phyloP scores from a whole-genome alignment of 139 green algal species.

The Chlamydomonas eustigma region DNA sequence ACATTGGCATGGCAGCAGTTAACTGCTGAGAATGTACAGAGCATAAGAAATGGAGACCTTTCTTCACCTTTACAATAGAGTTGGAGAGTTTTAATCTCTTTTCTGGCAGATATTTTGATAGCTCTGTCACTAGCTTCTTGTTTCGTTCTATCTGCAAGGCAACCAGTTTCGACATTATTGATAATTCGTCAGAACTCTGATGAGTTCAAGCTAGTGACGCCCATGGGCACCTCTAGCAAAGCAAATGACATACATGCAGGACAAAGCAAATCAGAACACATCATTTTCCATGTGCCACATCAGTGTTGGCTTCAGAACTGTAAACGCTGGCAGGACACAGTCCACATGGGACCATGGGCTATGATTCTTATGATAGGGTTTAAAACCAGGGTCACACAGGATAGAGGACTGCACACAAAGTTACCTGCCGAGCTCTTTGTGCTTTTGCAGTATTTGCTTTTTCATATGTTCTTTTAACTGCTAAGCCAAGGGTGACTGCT shows the following conservation, averaged over 20 bases:
- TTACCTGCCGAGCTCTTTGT: slow-evolving; percentile 60
- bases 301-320: too few species aligned
- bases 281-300: too few species aligned
- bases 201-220: neutral
- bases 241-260: neutral
- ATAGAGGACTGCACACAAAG: too few species aligned
- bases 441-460: slow-evolving; percentile 42
- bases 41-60: neutral
- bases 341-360: too few species aligned
- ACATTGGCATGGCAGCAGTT: too few species aligned
- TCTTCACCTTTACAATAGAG: slow-evolving; percentile 30
- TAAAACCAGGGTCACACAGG: too few species aligned
- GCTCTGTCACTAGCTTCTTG: slow-evolving; percentile 64
- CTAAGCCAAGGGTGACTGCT: slow-evolving; percentile 46
- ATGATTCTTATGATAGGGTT: too few species aligned
- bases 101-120: slow-evolving; percentile 70
- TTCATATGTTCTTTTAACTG: slow-evolving; percentile 32
- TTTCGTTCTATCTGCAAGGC: slow-evolving; percentile 56
- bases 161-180: neutral
- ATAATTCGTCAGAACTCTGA: neutral
- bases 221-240: neutral
- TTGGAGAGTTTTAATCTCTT: slow-evolving; percentile 54
- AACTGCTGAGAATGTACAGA: neutral
- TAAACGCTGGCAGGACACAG: too few species aligned
- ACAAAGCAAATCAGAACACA: neutral